Evolutionary conservation across 495 filamentous ascomycete genomes (phyloP).

Genomic region (Thermochaetoides thermophila): DNA sequence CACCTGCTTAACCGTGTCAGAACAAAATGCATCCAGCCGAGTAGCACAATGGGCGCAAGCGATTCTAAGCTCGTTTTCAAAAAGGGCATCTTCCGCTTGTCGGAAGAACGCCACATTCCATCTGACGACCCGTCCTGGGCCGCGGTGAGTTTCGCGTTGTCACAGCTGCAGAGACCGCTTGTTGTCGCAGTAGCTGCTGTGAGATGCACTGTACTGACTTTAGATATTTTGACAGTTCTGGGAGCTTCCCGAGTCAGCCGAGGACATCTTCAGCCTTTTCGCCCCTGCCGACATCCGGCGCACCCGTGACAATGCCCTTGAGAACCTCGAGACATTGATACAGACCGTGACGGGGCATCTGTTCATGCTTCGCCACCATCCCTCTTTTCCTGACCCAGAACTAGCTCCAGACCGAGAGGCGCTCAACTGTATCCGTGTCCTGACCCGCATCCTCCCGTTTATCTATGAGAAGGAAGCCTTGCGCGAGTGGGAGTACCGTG

Average conservation of each 20-base stretch:
- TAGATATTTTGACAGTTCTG: constrained; percentile 59
- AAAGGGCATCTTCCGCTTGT: constrained; percentile 93
- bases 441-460: constrained; percentile 85
- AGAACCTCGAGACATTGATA: constrained; percentile 86
- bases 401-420: constrained; percentile 80
- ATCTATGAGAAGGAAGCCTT: constrained; percentile 84
- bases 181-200: constrained; percentile 1
- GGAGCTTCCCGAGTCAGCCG: constrained; percentile 90
- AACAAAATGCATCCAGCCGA: no score
- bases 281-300: constrained; percentile 85
- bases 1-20: no score
- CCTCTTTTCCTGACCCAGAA: constrained; percentile 79
- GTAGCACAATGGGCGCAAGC: constrained; percentile 79
- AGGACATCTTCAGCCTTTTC: constrained; percentile 96
- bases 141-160: constrained; percentile 42
- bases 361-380: constrained; percentile 67
- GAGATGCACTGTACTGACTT: no score
- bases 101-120: constrained; percentile 76
- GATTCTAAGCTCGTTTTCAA: constrained; percentile 99
- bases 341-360: constrained; percentile 69
- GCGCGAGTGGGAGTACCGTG: constrained; percentile 74
- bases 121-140: constrained; percentile 88
- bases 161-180: background rate
- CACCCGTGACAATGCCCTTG: constrained; percentile 68
- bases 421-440: constrained; percentile 82